phyloP scores from a whole-genome alignment of 306 rosid species.

The Cucurbita moschata region DNA sequence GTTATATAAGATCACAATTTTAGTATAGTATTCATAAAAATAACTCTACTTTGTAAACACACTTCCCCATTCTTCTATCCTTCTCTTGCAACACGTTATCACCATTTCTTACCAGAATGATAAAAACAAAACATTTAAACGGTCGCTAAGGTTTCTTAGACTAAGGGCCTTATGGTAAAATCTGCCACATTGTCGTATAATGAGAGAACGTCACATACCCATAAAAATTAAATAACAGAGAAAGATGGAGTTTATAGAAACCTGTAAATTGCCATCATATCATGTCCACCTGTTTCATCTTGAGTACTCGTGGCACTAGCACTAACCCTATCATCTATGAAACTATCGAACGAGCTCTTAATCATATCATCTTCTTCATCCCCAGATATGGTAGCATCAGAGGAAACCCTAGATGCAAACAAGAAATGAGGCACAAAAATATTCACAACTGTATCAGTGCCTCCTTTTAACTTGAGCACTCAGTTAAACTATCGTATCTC shows the following conservation, averaged over 20 bases:
- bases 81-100: background rate
- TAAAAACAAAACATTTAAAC: background rate
- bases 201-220: background rate
- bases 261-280: slow-evolving; percentile 97
- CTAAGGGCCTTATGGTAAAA: background rate
- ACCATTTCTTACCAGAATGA: background rate
- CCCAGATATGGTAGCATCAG: slow-evolving; percentile 43
- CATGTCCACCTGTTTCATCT: slow-evolving; percentile 39
- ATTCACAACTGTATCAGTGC: background rate
- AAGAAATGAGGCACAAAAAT: background rate
- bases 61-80: background rate
- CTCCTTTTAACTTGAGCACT: background rate
- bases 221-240: background rate
- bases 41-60: background rate
- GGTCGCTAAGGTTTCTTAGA: background rate
- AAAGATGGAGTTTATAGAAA: slow-evolving; percentile 7
- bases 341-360: slow-evolving; percentile 48
- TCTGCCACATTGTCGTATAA: background rate
- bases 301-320: slow-evolving; percentile 37
- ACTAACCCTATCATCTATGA: slow-evolving; percentile 79
- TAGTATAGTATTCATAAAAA: background rate
- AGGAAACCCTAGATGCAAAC: slow-evolving; percentile 39
- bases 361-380: slow-evolving; percentile 55
- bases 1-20: slow-evolving; percentile 9
- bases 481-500: background rate